Base-by-base conservation (phyloP, 345 rosid species). In the Eucalyptus guilfoylei region DNA sequence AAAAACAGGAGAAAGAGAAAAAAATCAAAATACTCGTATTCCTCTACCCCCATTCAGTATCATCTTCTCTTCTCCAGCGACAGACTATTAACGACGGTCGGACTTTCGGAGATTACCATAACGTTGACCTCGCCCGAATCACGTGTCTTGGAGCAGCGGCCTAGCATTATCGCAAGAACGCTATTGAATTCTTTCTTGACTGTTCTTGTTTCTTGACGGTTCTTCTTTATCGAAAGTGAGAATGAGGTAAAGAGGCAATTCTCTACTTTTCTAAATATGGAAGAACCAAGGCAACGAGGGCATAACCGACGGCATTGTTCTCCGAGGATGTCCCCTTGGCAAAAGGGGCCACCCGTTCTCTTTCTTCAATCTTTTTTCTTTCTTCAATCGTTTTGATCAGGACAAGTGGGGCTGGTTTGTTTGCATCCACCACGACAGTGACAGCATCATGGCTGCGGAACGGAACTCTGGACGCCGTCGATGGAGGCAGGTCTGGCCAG, bases 241-340 rank as follows among this genome's bases (percentile, higher is more conserved):
- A 17, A 28, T 30, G 32, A 60, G 67, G 16, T 7, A 12, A 28
- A 2, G 67, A 60, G 17, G n/a, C 69, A 7, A 1, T 7, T 1
- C 55, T 19, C 55, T 52, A 28, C 69, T 60, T 60, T 12, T 0
- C 69, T 28, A 28, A 60, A 13, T n/a, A 62, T 62, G 34, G 1
- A 13, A 30, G 69, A 30, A 30, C 9, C 34, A 6, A 62, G n/a
- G 37, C 40, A 0, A 64, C 37, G 1, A 64, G 72, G n/a, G n/a
- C n/a, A n/a, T 7, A 14, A 30, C 6, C 2, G 8, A n/a, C 32
- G 37, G 19, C 40, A 14, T 4, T 7, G 37, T 4, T n/a, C 76
- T 64, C 37, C 37, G 21, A 64, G 2, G 19, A 64, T 64, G 0
- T 0, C 0, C 40, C 76, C 40, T 64, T 5, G 3, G 34, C 21